Evolutionary conservation across 495 filamentous ascomycete species (phyloP), one percentile per base, ranked within the genome.

Genomic region (Rostrohypoxylon terebratum): DNA sequence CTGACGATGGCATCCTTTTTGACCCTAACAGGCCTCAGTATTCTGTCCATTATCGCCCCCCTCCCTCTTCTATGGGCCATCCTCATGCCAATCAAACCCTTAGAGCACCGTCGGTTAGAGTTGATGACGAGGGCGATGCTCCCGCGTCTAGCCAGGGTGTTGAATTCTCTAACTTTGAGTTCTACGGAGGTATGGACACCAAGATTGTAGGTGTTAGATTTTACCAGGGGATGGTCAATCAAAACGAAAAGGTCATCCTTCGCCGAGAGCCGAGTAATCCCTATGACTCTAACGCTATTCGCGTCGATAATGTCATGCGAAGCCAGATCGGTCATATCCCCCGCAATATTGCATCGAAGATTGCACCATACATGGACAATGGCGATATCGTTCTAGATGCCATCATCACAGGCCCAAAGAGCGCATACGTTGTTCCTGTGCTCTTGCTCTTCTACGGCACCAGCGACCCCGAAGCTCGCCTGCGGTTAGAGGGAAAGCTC

Each of bases 181-280:
- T 74, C 6, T 74, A 88, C 77, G 80, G 59, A 50, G 76, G 53
- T 10, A 77, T 76, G 69, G 80, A 87, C 7, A 85, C 83, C 11
- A 94, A 94, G 68, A 91, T 96, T 51, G 94, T 97, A 0, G 94
- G 94, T 4, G 84, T 93, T 11, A 86, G 90, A 57, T 97, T 89
- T 77, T 98, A 98, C 78, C 81, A 76, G 25, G 93, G 93, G 4
- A 75, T 87, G 63, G 92, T 92, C 3, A 92, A 87, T 3, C 57
- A 84, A 4, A 91, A 92, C 13, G 94, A 98, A 76, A 84, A 88
- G 64, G 91, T 96, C 1, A 69, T 93, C 28, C 75, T 92, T 58
- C 81, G 78, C 33, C 83, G 94, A 69, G 91, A 97, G 63, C 90
- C 92, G 2, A 62, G 74, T 11, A 98, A 98, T 69, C 79, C 66